These are phyloP conservation scores for Vicia faba DNA, from an alignment of 306 rosid genomes.

Conservation along the genomic window DNA sequence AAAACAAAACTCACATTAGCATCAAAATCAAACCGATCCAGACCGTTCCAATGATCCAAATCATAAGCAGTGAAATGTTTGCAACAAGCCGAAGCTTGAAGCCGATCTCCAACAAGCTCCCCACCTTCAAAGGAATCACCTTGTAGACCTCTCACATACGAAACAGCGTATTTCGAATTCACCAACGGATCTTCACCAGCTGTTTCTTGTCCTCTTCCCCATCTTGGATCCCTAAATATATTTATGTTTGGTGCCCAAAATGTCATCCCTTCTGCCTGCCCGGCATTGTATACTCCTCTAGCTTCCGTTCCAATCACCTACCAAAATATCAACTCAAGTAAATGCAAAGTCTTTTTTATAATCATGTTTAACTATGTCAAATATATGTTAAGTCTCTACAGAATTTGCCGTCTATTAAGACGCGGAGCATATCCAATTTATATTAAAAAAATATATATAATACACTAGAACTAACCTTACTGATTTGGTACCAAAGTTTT, in stretches of 20 bases:
- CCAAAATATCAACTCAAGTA: no score
- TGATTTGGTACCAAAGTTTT: slow-evolving; percentile 77
- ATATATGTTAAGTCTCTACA: no score
- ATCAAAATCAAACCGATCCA: slow-evolving; percentile 67
- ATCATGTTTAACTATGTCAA: no score
- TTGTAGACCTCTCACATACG: slow-evolving; percentile 82
- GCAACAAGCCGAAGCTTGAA: slow-evolving; percentile 91
- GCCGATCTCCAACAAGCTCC: slow-evolving; percentile 40
- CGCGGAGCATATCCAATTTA: no score
- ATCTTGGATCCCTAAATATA: slow-evolving; percentile 89
- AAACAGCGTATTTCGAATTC: slow-evolving; percentile 56
- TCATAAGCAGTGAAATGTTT: slow-evolving; percentile 95
- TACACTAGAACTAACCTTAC: slow-evolving; percentile 46
- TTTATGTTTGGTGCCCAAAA: slow-evolving; percentile 98
- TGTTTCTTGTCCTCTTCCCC: slow-evolving; percentile 99
- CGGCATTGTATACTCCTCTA: slow-evolving; percentile 74
- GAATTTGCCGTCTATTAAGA: no score
- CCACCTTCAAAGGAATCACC: slow-evolving; percentile 71
- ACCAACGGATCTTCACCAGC: slow-evolving; percentile 88
- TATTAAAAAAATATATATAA: no score
- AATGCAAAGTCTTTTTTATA: no score
- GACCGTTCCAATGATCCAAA: slow-evolving; percentile 75
- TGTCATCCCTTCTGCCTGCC: slow-evolving; percentile 82
- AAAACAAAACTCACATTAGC: slow-evolving; percentile 52
- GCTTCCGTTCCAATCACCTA: slow-evolving; percentile 77